Conservation (phyloP, 164 flowering plant genomes). For the Umbellularia californica region DNA sequence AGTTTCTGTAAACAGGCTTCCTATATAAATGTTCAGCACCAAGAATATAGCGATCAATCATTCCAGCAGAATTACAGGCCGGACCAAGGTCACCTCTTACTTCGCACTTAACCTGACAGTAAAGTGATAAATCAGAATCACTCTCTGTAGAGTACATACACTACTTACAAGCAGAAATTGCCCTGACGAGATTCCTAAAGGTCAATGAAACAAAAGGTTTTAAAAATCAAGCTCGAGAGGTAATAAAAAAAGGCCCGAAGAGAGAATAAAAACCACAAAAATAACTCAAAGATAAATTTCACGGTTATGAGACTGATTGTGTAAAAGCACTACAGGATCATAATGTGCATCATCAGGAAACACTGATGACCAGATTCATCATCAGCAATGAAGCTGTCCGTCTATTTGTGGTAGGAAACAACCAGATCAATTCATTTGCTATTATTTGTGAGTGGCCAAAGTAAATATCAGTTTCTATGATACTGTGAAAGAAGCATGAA, state of each 20-base stretch:
- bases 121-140: not conserved
- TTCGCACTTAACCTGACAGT: constrained; percentile 53
- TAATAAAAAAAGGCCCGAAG: not conserved
- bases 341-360: not conserved
- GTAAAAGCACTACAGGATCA: not conserved
- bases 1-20: constrained; percentile 57
- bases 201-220: not conserved
- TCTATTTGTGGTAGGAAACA: too few relatives aligned
- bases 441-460: too few relatives aligned
- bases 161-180: too few relatives aligned
- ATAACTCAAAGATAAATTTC: not conserved
- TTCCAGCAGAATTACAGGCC: constrained; percentile 71
- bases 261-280: not conserved
- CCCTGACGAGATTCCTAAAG: not conserved
- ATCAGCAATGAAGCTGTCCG: too few relatives aligned
- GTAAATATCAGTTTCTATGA: too few relatives aligned
- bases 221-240: too few relatives aligned
- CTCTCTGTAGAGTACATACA: not conserved
- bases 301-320: not conserved
- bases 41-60: constrained; percentile 63
- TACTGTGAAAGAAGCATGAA: too few relatives aligned
- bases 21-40: constrained; percentile 53
- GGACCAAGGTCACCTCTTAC: constrained; percentile 71
- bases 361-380: not conserved
- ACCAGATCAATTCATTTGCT: too few relatives aligned